These are phyloP conservation scores for Euphorbia lathyris DNA, from an alignment of 345 rosid genomes.

Conservation along the genomic window DNA sequence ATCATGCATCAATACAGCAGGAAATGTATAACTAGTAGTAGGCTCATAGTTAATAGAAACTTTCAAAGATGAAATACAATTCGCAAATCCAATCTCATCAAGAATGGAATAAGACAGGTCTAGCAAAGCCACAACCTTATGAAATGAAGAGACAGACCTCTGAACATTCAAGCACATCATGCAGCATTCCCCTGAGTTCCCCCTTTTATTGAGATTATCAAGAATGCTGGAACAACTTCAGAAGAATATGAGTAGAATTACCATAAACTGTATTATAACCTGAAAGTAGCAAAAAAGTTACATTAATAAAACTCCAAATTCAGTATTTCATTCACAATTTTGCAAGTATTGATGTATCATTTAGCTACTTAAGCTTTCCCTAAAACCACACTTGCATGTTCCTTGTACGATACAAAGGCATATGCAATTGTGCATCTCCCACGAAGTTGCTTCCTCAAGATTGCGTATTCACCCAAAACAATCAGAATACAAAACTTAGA, in stretches of 20 bases:
- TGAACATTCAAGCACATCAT: slow-evolving; percentile 22
- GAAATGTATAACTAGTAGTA: background rate
- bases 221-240: slow-evolving; percentile 7
- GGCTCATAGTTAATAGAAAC: background rate
- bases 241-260: background rate
- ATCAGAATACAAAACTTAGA: background rate
- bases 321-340: background rate
- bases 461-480: background rate
- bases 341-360: background rate
- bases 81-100: slow-evolving; percentile 17
- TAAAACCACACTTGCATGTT: background rate
- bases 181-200: slow-evolving; percentile 26
- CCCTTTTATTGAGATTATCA: background rate
- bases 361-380: background rate
- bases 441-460: background rate
- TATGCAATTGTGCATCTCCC: background rate
- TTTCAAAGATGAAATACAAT: background rate
- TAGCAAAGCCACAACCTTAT: background rate
- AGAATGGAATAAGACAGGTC: slow-evolving; percentile 3
- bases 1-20: slow-evolving; percentile 15
- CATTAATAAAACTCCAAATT: background rate
- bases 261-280: background rate
- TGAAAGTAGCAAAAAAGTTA: background rate
- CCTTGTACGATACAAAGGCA: background rate
- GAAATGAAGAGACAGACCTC: slow-evolving; percentile 10